Base-by-base conservation (phyloP, 768 basidiomycete genomes). In the Tylopilus rubrobrunneus region DNA sequence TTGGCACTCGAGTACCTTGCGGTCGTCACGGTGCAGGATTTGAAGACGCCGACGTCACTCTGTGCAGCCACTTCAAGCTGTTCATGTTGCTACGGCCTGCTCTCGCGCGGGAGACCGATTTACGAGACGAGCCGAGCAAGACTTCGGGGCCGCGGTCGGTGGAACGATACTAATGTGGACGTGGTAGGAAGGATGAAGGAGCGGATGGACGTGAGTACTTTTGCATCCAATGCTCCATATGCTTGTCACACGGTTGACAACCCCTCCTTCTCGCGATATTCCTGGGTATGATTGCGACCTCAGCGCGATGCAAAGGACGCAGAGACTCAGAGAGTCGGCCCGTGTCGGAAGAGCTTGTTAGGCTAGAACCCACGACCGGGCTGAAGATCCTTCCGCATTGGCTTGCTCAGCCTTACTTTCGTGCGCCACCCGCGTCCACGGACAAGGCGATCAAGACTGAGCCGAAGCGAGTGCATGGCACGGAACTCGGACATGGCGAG, bases 41-140 rank as follows among this genome's bases (percentile, higher is more conserved):
- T 71, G 15, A 80, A 83, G 67, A 94, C 92, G 12, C 74, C 76
- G 7, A 94, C 94, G 15, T 64, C 78, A 4, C 64, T 78, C 15
- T 86, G 88, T 59, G 91, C 89, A 0, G 80, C 97, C 60, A 96
- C 96, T n/a, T n/a, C n/a, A 65, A 87, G 91, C 0, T 96, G 98
- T 65, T 67, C 98, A 31, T 99, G 71, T 69, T 99, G 34, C 80
- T 97, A 73, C 84, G 87, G 0, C 92, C 92, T 0, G 87, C 85
- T 0, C 73, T 98, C 31, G 72, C 63, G 21, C 67, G 74, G 47
- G 83, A 91, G 60, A 75, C 71, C 2, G 92, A 94, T 64, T 67
- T 97, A 54, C 76, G 96, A 40, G 84, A 90, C 52, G 73, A 73
- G 63, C 71, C 97, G 21, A 89, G 90, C 7, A 75, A 71, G 45